A percentile compares a stretch with the other conserved stretches of the same genome.
Conservation (phyloP, 345 rosid species). For the Cardiospermum halicacabum region DNA sequence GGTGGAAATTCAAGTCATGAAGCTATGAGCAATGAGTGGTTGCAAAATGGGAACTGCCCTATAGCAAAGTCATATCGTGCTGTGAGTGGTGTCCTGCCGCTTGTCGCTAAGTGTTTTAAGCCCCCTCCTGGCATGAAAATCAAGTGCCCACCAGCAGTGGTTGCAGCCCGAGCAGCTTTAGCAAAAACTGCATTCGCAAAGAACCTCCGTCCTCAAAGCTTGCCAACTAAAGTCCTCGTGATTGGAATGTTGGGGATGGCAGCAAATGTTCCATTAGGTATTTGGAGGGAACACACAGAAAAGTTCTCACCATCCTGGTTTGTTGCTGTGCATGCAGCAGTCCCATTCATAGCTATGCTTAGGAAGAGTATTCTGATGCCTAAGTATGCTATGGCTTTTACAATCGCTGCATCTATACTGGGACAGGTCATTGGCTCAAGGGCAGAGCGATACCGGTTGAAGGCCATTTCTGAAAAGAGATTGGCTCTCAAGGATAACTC, state of each 20-base stretch:
- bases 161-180: constrained; percentile 88
- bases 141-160: constrained; percentile 74
- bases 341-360: constrained; percentile 88
- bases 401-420: constrained; percentile 78
- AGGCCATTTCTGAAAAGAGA: constrained; percentile 43
- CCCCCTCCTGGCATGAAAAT: constrained; percentile 72
- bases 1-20: constrained; percentile 65
- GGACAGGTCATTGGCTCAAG: constrained; percentile 98
- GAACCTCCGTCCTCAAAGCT: constrained; percentile 91
- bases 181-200: constrained; percentile 81
- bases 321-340: constrained; percentile 88
- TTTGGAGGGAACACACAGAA: constrained; percentile 94
- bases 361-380: constrained; percentile 95
- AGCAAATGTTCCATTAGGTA: constrained; percentile 78
- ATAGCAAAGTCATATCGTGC: constrained; percentile 90
- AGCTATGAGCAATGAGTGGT: constrained; percentile 79
- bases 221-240: constrained; percentile 72
- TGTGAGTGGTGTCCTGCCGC: constrained; percentile 72
- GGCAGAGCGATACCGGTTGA: constrained; percentile 80
- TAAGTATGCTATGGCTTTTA: constrained; percentile 86
- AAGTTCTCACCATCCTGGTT: constrained; percentile 88
- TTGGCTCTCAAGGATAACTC: constrained; percentile 20
- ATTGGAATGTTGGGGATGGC: constrained; percentile 97
- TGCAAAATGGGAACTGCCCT: constrained; percentile 84
- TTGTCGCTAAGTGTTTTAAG: constrained; percentile 72